phyloP scores from a whole-genome alignment of 805 yeast species.

The Starmerella floricola region DNA sequence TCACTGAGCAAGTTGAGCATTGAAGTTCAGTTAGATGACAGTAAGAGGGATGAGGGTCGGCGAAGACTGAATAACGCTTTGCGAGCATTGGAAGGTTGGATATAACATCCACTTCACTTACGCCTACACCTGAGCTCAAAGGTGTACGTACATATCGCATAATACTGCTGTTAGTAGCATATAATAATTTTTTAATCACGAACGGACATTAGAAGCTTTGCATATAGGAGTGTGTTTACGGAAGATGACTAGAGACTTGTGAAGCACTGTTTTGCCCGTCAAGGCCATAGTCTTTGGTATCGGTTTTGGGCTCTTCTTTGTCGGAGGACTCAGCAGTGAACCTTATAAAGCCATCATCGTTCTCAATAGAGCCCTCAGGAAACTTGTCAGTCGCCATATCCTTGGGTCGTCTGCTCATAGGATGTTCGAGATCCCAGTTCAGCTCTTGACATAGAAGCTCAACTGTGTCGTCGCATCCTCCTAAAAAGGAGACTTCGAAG shows the following conservation, averaged over 20 bases:
- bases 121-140: too few relatives aligned
- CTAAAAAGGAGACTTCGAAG: slow-evolving; percentile 66
- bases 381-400: slow-evolving; percentile 15
- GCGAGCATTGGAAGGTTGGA: slow-evolving; percentile 75
- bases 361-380: slow-evolving; percentile 23
- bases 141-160: too few relatives aligned
- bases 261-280: too few relatives aligned
- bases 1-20: slow-evolving; percentile 74
- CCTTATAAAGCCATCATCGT: slow-evolving; percentile 22
- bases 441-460: slow-evolving; percentile 47
- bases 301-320: too few relatives aligned
- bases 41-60: slow-evolving; percentile 68
- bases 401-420: slow-evolving; percentile 32
- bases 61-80: slow-evolving; percentile 70
- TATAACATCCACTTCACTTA: slow-evolving; percentile 16
- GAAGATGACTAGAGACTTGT: too few relatives aligned
- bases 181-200: too few relatives aligned
- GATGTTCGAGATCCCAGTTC: slow-evolving; percentile 50
- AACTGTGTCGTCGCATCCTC: slow-evolving; percentile 75
- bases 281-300: too few relatives aligned
- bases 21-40: slow-evolving; percentile 79
- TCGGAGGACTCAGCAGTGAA: slow-evolving; percentile 19
- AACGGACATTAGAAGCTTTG: too few relatives aligned
- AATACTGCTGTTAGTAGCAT: too few relatives aligned
- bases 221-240: too few relatives aligned